A percentile compares a stretch with the other conserved stretches of the same genome.
These are phyloP conservation scores for Collybia mongolica DNA, from an alignment of 768 basidiomycete species.

Conservation along the genomic window DNA sequence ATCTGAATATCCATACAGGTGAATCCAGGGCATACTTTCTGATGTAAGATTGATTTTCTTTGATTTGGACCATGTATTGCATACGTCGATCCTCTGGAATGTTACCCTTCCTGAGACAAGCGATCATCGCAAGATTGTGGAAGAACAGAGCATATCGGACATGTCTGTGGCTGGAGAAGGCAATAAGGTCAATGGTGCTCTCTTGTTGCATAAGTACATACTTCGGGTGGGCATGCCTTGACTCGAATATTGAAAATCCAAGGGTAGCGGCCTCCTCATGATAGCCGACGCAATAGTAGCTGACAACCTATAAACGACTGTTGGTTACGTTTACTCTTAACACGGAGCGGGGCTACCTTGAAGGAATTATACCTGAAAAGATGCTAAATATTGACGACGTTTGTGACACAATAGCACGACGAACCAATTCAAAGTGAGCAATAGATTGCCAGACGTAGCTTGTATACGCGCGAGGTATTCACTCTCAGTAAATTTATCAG, in stretches of 20 bases:
- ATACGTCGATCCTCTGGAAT: slow-evolving; percentile 30
- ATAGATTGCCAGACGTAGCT: slow-evolving; percentile 42
- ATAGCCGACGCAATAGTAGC: slow-evolving; percentile 61
- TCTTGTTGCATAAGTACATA: slow-evolving; percentile 24
- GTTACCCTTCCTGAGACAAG: slow-evolving; percentile 49
- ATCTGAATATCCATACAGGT: neutral
- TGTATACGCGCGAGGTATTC: slow-evolving; percentile 48
- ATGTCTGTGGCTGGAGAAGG: slow-evolving; percentile 54
- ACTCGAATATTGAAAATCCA: slow-evolving; percentile 62
- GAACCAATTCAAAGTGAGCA: slow-evolving; percentile 61
- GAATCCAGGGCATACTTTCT: slow-evolving; percentile 41
- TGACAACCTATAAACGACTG: slow-evolving; percentile 45
- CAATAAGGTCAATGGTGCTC: neutral
- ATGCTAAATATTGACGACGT: neutral
- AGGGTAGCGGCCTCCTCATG: slow-evolving; percentile 56
- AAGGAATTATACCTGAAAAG: slow-evolving; percentile 58
- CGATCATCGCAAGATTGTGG: slow-evolving; percentile 66
- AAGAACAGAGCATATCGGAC: slow-evolving; percentile 69
- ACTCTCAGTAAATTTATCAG: slow-evolving; percentile 54
- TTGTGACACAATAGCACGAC: slow-evolving; percentile 10
- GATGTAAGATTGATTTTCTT: slow-evolving; percentile 59
- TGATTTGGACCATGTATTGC: slow-evolving; percentile 55
- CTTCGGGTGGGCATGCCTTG: slow-evolving; percentile 64
- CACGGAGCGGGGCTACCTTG: slow-evolving; percentile 38
- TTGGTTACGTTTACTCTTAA: neutral